Evolutionary conservation across 768 basidiomycete genomes (phyloP).

Genomic region (Solioccasus polychromus): DNA sequence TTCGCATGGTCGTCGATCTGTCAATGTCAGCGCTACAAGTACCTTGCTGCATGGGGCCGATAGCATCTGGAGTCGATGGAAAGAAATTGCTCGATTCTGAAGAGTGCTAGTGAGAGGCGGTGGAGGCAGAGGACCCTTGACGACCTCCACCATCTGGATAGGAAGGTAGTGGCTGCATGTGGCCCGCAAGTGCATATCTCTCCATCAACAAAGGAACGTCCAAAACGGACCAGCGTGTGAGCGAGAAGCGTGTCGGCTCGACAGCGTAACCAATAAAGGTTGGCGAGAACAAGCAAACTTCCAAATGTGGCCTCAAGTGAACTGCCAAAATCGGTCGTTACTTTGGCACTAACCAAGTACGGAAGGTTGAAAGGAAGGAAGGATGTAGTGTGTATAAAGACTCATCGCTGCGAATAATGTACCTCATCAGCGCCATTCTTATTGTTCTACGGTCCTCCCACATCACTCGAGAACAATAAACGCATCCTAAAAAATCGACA

Average conservation of each 20-base stretch:
- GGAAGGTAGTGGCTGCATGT: too few relatives aligned
- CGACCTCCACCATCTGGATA: too few relatives aligned
- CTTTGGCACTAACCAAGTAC: constrained; percentile 18
- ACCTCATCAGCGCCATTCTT: constrained; percentile 26
- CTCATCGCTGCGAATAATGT: too few relatives aligned
- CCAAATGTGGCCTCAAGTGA: constrained; percentile 28
- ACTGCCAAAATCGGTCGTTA: constrained; percentile 20
- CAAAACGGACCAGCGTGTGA: constrained; percentile 5
- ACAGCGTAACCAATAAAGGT: background rate
- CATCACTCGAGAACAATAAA: constrained; percentile 27
- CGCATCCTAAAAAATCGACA: constrained; percentile 23
- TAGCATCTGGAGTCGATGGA: too few relatives aligned
- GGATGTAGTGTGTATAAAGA: constrained; percentile 25
- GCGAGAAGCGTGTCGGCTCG: constrained; percentile 2
- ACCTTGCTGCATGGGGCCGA: too few relatives aligned
- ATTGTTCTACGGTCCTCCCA: constrained; percentile 26
- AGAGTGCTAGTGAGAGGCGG: too few relatives aligned
- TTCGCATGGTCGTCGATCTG: too few relatives aligned
- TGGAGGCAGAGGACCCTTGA: too few relatives aligned
- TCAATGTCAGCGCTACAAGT: too few relatives aligned
- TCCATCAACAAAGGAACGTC: constrained; percentile 21
- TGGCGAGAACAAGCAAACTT: constrained; percentile 21
- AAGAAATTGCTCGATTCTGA: too few relatives aligned
- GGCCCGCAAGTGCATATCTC: too few relatives aligned
- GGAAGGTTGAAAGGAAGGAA: constrained; percentile 27